Evolutionary conservation across 805 yeast genomes (phyloP), one percentile per base, ranked within the genome.

Genomic region (Saccharomycopsis sp.): DNA sequence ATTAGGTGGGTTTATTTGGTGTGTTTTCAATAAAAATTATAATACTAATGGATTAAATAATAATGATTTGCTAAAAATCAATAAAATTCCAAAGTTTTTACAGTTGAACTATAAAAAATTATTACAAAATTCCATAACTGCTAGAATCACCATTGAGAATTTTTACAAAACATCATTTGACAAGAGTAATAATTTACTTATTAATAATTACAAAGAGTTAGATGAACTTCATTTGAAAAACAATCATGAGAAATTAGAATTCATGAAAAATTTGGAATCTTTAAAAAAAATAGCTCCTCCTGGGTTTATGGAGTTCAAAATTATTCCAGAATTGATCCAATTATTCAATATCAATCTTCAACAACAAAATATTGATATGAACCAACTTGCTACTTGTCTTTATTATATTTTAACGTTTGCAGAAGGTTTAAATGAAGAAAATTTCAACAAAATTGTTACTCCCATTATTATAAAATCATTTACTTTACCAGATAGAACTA

Each of bases 401-500:
- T 50, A 51, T 15, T 50, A 51, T 25, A 55, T 62, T 40, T 55
- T 59, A 39, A 52, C 52, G 31, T 58, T 55, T 37, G 53, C 55
- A 8, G 61, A 52, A 42, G 60, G 40, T 40, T 46, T 54, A 12
- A 49, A 62, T 57, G 58, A 39, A 48, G 59, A 50, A n/a, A 57
- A 55, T 30, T 71, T 72, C 49, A 53, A 62, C 35, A 57, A 56
- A 34, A 36, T 57, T 9, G 61, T 79, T 8, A 74, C 76, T 44
- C 87, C 89, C 1, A 61, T 76, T 0, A 66, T 87, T n/a, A 63
- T 82, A 27, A 62, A 69, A 31, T 68, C 81, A 19, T 88, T 76
- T 52, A 52, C 72, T 1, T 60, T 77, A 15, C 72, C 80, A 10
- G 96, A 89, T 58, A 68, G 97, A 47, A 75, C 87, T 1, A 67